Evolutionary conservation across 345 rosid species (phyloP).

Genomic region (Sapria himalayana): DNA sequence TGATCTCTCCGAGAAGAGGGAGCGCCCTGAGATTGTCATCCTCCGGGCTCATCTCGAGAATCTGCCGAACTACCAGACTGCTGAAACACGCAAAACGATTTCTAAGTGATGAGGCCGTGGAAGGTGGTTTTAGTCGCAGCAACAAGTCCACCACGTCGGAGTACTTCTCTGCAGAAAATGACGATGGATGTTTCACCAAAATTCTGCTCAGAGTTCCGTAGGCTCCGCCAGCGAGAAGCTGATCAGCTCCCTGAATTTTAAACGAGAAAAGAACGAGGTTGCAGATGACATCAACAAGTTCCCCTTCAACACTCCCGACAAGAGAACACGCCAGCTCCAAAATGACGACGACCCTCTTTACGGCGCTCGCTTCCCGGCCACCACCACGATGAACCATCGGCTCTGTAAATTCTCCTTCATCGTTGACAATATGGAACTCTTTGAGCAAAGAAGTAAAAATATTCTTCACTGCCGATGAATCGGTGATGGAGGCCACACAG

Average conservation of each 20-base stretch:
- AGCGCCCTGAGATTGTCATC: slow-evolving; percentile 61
- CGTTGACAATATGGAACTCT: slow-evolving; percentile 33
- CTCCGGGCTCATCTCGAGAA: slow-evolving; percentile 38
- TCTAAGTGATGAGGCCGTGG: slow-evolving; percentile 25
- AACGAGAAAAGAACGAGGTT: slow-evolving; percentile 17
- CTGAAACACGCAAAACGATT: slow-evolving; percentile 63
- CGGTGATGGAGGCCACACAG: slow-evolving; percentile 61
- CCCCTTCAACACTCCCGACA: slow-evolving; percentile 49
- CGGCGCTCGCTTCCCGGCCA: too few species aligned
- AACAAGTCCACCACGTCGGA: slow-evolving; percentile 51
- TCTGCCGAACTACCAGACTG: slow-evolving; percentile 34
- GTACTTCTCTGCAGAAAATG: slow-evolving; percentile 8
- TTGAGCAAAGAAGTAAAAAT: slow-evolving; percentile 33
- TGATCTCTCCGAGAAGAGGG: slow-evolving; percentile 77
- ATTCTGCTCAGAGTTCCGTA: slow-evolving; percentile 47
- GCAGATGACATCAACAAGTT: slow-evolving; percentile 48
- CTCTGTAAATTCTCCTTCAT: slow-evolving; percentile 21
- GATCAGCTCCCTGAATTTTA: slow-evolving; percentile 27
- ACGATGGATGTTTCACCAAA: slow-evolving; percentile 32
- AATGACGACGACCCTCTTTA: too few species aligned
- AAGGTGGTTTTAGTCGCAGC: slow-evolving; percentile 35
- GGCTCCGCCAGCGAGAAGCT: slow-evolving; percentile 38
- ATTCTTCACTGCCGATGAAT: slow-evolving; percentile 43
- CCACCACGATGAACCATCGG: slow-evolving; percentile 10
- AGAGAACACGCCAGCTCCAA: slow-evolving; percentile 56